Base-by-base conservation (phyloP, 768 basidiomycete genomes). In the Boletus subcaerulescens region DNA sequence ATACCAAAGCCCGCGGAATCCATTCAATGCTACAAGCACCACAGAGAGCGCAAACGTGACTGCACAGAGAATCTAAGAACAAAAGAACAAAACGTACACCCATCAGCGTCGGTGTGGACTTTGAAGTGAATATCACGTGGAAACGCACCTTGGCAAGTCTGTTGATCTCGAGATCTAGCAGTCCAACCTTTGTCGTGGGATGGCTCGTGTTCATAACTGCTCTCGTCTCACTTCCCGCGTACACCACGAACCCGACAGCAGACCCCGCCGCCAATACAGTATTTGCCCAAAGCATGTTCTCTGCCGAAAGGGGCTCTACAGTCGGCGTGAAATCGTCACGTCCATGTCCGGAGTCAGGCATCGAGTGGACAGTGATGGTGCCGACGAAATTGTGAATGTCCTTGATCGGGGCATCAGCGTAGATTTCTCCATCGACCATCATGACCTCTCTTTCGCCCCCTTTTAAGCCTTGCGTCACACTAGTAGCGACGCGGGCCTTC, bases 181-280 rank as follows among this genome's bases (percentile, higher is more conserved):
- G 66, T 4, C 97, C 97, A 44, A 91, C 83, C 70, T 99, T 99
- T 1, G 95, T 98, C 61, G 87, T 88, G 0, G 97, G 95, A 72
- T 96, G 93, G 62, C 91, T 94, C 5, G 97, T 99, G 62, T 99
- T 99, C 93, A 99, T 93, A 22, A 98, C 96, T 2, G 97, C 97
- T 52, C 97, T 79, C 8, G 96, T 98, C 70, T 99, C 95, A 0
- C 86, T 73, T 0, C 97, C 97, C 3, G 97, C 98, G 68, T 98
- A 99, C 4, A 97, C 80, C 20, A 99, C 86, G 52, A 98, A 86
- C 4, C 95, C 94, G 38, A 98, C 82, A 0, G 92, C 94, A 22
- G 87, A 87, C 1, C 96, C 97, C 0, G 97, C 93, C 18, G 97
- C 96, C 31, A 99, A 80, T 4, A 99, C 97, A 0, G 97, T 98